Evolutionary conservation across 2,329 filamentous ascomycete genomes (phyloP).

Genomic region (Fusarium avenaceum): DNA sequence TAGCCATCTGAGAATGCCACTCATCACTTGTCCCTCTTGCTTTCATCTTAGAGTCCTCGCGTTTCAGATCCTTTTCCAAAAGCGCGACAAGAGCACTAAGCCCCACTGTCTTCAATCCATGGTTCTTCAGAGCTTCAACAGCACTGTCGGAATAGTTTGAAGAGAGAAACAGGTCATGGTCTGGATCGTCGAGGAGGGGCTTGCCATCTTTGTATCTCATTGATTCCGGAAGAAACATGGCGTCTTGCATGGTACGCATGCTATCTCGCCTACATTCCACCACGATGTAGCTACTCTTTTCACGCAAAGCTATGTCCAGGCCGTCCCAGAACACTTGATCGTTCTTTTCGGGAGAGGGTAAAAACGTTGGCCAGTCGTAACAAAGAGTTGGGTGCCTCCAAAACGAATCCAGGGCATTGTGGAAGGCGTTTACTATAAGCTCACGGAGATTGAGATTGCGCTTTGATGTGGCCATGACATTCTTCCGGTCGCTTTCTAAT

Average conservation of each 20-base stretch:
- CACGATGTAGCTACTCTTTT: no score
- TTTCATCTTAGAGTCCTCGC: no score
- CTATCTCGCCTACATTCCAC: no score
- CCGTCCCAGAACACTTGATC: constrained; percentile 21
- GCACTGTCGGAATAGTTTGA: constrained; percentile 8
- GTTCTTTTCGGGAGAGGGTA: neutral
- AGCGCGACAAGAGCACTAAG: no score
- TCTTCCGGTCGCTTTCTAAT: constrained; percentile 27
- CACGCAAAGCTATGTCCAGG: neutral
- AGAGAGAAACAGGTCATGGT: constrained; percentile 18
- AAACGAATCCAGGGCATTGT: no score
- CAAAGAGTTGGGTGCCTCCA: constrained; percentile 12
- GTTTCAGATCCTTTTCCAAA: no score
- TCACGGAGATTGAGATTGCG: constrained; percentile 20
- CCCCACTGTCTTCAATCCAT: constrained; percentile 4
- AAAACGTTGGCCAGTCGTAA: constrained; percentile 31
- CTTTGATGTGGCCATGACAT: constrained; percentile 25
- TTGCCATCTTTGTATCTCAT: constrained; percentile 1
- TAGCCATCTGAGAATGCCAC: no score
- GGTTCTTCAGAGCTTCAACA: constrained; percentile 2
- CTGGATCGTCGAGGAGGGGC: constrained; percentile 21
- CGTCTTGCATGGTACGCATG: neutral
- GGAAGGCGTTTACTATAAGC: neutral
- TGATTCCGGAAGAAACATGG: neutral
- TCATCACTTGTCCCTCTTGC: no score